Base-by-base conservation (phyloP, 1,139 yeast genomes). In the Candida sanyaensis region DNA sequence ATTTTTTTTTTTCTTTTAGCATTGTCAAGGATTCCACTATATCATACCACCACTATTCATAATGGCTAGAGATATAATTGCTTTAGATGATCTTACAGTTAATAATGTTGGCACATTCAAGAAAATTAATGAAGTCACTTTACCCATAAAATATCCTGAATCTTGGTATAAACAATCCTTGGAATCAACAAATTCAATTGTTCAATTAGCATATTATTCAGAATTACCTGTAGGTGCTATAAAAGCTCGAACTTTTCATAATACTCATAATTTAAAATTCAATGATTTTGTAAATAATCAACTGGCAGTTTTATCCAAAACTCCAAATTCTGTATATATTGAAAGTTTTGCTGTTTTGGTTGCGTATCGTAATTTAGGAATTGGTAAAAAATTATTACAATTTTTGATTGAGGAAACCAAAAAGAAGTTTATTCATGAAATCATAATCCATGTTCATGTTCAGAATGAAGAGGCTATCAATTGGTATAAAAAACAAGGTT, bases 191-290 rank as follows among this genome's bases (percentile, higher is more conserved):
- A 71, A 66, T 45, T 71, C 66, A 48, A 60, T 73, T 34, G 69
- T 65, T 27, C 67, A 68, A 53, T 55, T 76, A 49, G 88, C 85
- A 2, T 84, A 66, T 63, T 81, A 74, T 60, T 75, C 83, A 12
- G 90, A 83, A 54, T 69, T 83, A 11, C 88, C 95, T 10, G 90
- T 88, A 5, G 96, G 92, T 3, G 85, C 83, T 2, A 69, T 88
- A 31, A 81, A 77, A 54, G 83, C 83, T 36, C 77, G 77, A 55
- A 61, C 76, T 2, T 60, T 78, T 52, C 68, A 65, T 53, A 61
- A 69, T 8, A 45, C 48, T 17, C 68, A 64, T 38, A 63, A 59
- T 32, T 53, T 61, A 13, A 50, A 53, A 13, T 66, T 63, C 45
- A 72, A 70, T 41, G 55, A 53, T 11, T 52, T 53, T 10, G 39